Percentiles rank a stretch among this genome's conserved stretches.
These are phyloP conservation scores for Xylaria sp. DNA, from an alignment of 2,329 filamentous ascomycete species.

Conservation along the genomic window DNA sequence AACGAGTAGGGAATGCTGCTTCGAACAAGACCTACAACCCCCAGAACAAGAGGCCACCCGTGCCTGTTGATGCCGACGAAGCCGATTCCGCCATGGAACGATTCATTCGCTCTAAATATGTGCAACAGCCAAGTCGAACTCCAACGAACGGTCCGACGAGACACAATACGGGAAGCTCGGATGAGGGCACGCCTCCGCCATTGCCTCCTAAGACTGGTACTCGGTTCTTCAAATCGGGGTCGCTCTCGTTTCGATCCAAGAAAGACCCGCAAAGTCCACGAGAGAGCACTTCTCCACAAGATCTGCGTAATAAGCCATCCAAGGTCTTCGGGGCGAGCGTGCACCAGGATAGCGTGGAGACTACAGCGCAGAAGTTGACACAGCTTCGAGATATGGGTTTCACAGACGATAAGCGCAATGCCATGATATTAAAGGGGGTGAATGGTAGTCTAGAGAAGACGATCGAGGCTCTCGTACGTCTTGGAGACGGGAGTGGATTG, in stretches of 20 bases:
- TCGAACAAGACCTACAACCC: constrained; percentile 94
- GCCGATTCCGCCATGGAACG: constrained; percentile 94
- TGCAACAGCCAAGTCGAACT: constrained; percentile 62
- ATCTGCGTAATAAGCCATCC: constrained; percentile 71
- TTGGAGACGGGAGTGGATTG: constrained; percentile 75
- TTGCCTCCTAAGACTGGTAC: constrained; percentile 73
- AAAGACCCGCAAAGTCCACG: constrained; percentile 56
- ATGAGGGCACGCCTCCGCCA: constrained; percentile 69
- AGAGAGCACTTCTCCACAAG: constrained; percentile 52
- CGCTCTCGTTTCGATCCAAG: constrained; percentile 70
- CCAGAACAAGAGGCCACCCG: constrained; percentile 80
- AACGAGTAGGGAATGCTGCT: constrained; percentile 83
- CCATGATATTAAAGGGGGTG: constrained; percentile 81
- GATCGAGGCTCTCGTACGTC: constrained; percentile 83
- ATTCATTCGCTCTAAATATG: constrained; percentile 95
- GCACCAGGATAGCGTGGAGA: constrained; percentile 63
- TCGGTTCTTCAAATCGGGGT: constrained; percentile 67
- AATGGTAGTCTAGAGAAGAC: constrained; percentile 87
- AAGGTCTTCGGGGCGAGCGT: constrained; percentile 77
- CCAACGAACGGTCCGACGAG: constrained; percentile 51
- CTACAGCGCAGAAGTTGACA: constrained; percentile 79
- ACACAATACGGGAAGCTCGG: constrained; percentile 60
- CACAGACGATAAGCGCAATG: constrained; percentile 81
- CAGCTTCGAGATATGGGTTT: constrained; percentile 94
- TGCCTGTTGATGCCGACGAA: constrained; percentile 92